Base-by-base conservation (phyloP, 1,284 basidiomycete genomes). In the Ganoderma lucidum region DNA sequence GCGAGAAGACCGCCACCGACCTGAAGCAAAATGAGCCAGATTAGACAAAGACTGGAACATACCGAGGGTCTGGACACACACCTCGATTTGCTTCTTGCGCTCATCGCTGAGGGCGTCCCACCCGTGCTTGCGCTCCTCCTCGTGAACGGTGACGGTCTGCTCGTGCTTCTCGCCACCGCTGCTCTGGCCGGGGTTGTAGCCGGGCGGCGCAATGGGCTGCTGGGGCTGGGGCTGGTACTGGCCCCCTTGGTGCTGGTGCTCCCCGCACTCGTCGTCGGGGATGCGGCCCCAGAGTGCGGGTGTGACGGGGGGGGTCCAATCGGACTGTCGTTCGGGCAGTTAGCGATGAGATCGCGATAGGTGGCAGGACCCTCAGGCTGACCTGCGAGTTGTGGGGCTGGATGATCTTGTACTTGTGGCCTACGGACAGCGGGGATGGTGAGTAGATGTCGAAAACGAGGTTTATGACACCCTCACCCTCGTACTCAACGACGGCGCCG, bases 341-440 rank as follows among this genome's bases (percentile, higher is more conserved):
- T 6, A 37, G 28, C 62, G 14, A 17, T 35, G 39, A n/a, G 39
- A 35, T 17, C 9, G 17, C 6, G 35, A 30, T 28, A 42, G n/a
- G 23, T 23, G 8, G 1, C 39, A 6, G 28, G 14, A 15, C 3
- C 37, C 2, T 17, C 14, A 6, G 3, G 71, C 78, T 59, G 67
- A 87, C 90, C 84, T 92, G 89, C 35, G 91, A 92, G 61, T 78
- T 81, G 79, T 94, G 92, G 15, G 89, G 81, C 76, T 93, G 91
- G 73, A 93, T 87, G 80, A 90, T 90, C 79, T 87, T 89, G 83
- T 93, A 94, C 63, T 79, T 81, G 71, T 80, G 78, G 39, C 87
- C 91, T 93, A 72, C 6, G 8, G 10, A 19, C 44, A 39, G n/a
- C n/a, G 14, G 5, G 17, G 66, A 30, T 63, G 59, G 14, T 42